Percentiles rank a stretch among this genome's conserved stretches.
Conservation (phyloP, 805 yeast genomes). For the Suhomyces pyralidae region DNA sequence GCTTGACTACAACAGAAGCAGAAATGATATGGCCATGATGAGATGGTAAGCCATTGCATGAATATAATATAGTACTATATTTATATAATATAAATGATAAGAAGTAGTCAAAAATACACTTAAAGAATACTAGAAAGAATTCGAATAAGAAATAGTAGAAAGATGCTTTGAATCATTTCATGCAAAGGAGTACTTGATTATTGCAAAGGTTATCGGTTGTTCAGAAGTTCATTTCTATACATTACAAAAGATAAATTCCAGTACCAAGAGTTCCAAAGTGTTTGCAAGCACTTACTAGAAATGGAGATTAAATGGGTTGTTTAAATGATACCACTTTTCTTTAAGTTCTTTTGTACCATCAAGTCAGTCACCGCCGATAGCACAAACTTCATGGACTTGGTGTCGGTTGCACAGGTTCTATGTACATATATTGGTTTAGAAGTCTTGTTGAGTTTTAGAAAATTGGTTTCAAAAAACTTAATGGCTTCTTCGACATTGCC, state of each 20-base stretch:
- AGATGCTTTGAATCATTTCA: too few species aligned
- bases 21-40: conserved; percentile 88
- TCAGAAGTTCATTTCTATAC: not conserved
- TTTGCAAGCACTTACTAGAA: too few species aligned
- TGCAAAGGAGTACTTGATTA: too few species aligned
- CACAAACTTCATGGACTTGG: conserved; percentile 84
- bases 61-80: not conserved
- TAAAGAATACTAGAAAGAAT: too few species aligned
- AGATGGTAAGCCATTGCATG: conserved; percentile 47
- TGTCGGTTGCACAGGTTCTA: conserved; percentile 94
- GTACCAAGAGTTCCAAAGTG: not conserved
- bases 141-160: too few species aligned
- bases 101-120: not conserved
- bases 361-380: conserved; percentile 89
- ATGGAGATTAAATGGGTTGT: too few species aligned
- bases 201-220: too few species aligned
- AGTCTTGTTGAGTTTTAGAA: conserved; percentile 60
- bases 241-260: too few species aligned
- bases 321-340: conserved; percentile 69
- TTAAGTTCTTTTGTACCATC: conserved; percentile 78
- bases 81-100: conserved; percentile 3
- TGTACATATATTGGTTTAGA: conserved; percentile 84
- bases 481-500: conserved; percentile 64
- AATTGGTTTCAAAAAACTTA: conserved; percentile 66
- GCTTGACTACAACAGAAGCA: conserved; percentile 79